phyloP scores from a whole-genome alignment of 805 yeast genomes.

The Zygosaccharomyces bailii region DNA sequence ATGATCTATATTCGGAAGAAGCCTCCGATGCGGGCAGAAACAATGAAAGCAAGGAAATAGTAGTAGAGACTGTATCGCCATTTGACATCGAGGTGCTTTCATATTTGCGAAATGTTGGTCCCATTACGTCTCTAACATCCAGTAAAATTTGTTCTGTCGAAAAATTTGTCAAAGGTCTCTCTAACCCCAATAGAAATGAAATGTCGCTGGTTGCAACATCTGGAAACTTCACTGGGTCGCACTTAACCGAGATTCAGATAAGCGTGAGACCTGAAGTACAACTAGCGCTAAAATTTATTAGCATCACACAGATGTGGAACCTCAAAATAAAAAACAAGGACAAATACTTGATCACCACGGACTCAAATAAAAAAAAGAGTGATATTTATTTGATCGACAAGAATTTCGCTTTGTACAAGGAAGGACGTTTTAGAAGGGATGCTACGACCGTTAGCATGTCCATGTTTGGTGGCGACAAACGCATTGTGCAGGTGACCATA shows the following conservation, averaged over 20 bases:
- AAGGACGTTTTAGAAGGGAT: constrained; percentile 60
- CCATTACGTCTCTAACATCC: constrained; percentile 61
- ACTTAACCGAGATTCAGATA: constrained; percentile 61
- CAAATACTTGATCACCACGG: constrained; percentile 68
- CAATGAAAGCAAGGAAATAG: constrained; percentile 13
- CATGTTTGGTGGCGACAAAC: constrained; percentile 50
- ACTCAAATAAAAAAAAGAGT: constrained; percentile 56
- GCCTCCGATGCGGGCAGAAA: constrained; percentile 12
- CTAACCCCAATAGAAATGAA: constrained; percentile 66
- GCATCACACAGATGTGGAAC: constrained; percentile 75
- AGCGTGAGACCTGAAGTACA: constrained; percentile 64
- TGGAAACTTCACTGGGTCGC: constrained; percentile 56
- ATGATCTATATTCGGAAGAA: constrained; percentile 30
- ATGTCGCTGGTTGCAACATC: constrained; percentile 65
- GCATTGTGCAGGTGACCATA: constrained; percentile 72
- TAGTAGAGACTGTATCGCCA: constrained; percentile 29
- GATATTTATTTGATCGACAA: constrained; percentile 64
- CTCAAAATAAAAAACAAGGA: constrained; percentile 44
- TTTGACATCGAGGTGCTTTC: constrained; percentile 50
- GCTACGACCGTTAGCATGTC: constrained; percentile 66
- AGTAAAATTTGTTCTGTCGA: constrained; percentile 56
- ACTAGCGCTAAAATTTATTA: constrained; percentile 67
- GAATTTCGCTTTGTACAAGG: constrained; percentile 57
- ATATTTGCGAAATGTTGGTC: constrained; percentile 62
- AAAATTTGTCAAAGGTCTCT: constrained; percentile 53